phyloP scores from a whole-genome alignment of 305 asterid genomes.

The Fraxinus paxiana region DNA sequence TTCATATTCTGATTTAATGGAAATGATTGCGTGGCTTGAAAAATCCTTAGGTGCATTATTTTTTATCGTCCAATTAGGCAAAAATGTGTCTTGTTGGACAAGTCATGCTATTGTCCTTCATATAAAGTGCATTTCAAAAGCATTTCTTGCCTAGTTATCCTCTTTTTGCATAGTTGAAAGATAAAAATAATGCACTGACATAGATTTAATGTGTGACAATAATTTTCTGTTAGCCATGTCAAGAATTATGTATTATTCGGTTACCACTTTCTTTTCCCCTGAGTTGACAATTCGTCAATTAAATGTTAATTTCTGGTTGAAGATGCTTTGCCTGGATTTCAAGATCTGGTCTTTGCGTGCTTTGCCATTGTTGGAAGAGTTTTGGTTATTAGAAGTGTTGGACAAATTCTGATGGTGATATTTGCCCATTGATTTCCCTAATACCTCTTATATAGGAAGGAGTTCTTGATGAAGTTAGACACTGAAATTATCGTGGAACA shows the following conservation, averaged over 20 bases:
- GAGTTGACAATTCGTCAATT: background rate
- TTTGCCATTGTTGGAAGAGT: constrained; percentile 9
- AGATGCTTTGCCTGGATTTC: constrained; percentile 4
- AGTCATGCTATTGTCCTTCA: background rate
- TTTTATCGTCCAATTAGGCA: background rate
- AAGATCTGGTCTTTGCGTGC: background rate
- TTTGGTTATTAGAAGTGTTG: background rate
- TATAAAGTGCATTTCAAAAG: background rate
- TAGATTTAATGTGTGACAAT: background rate
- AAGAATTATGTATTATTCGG: background rate
- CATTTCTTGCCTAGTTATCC: background rate
- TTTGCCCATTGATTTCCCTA: background rate
- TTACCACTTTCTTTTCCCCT: background rate
- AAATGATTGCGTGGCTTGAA: background rate
- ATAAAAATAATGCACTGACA: background rate
- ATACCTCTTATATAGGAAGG: background rate
- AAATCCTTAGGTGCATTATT: background rate
- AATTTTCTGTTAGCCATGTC: background rate
- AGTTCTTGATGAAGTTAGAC: background rate
- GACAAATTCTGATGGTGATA: background rate
- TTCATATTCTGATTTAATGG: background rate
- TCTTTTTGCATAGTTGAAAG: background rate
- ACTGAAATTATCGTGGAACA: background rate
- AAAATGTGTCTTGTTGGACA: background rate
- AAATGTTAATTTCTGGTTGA: background rate